phyloP scores from a whole-genome alignment of 495 filamentous ascomycete genomes.

The Lepraria neglecta region DNA sequence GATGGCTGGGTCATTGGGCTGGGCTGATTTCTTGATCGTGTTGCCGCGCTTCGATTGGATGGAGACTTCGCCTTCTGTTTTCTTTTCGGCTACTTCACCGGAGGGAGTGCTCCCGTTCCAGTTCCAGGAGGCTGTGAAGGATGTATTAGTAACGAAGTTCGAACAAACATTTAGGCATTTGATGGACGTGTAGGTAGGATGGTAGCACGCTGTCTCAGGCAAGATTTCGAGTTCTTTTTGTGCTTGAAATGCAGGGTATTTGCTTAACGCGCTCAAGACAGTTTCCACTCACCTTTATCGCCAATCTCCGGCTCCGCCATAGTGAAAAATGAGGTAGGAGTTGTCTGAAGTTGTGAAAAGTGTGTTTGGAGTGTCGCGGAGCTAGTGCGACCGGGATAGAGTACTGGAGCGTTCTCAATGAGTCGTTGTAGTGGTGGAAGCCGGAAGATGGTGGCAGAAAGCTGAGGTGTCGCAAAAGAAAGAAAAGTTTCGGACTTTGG shows the following conservation, averaged over 20 bases:
- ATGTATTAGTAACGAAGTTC: constrained; percentile 2
- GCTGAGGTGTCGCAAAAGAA: constrained; percentile 5
- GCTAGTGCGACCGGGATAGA: not conserved
- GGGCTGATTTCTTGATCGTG: constrained; percentile 53
- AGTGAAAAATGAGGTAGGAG: not conserved
- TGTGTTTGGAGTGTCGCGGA: not conserved
- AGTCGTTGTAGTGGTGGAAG: not conserved
- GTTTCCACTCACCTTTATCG: constrained; percentile 26
- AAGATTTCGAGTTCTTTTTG: not conserved
- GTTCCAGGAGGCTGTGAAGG: constrained; percentile 47
- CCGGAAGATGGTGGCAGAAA: not conserved
- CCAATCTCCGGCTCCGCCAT: constrained; percentile 25
- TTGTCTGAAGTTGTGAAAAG: not conserved
- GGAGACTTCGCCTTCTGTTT: constrained; percentile 49
- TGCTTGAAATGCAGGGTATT: not conserved
- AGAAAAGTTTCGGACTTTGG: not conserved
- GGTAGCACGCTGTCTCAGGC: not conserved
- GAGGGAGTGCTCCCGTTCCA: constrained; percentile 48
- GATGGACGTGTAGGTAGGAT: not conserved
- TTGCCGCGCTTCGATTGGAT: constrained; percentile 57
- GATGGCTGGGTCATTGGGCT: constrained; percentile 52
- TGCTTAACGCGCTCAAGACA: constrained; percentile 4
- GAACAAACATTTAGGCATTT: not conserved
- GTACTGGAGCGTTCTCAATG: not conserved
- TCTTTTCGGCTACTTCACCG: constrained; percentile 53